These are phyloP conservation scores for Blastobotrys capitulatus DNA, from an alignment of 1,139 yeast genomes.

Conservation along the genomic window DNA sequence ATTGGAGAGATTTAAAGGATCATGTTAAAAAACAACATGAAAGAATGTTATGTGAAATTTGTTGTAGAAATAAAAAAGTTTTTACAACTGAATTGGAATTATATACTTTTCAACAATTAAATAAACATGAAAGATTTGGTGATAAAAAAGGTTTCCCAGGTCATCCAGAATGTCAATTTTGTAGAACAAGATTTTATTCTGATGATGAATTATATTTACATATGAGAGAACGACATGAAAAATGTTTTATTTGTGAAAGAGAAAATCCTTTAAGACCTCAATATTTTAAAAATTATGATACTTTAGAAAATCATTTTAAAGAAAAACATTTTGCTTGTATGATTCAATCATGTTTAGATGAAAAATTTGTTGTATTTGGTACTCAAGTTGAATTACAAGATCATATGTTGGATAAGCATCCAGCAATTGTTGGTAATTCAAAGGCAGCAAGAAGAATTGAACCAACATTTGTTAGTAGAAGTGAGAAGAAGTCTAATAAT, in stretches of 20 bases:
- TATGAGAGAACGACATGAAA: constrained; percentile 78
- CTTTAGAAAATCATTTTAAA: constrained; percentile 68
- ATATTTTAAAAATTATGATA: constrained; percentile 72
- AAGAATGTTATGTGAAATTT: constrained; percentile 62
- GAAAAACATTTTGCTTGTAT: constrained; percentile 71
- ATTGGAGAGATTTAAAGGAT: constrained; percentile 53
- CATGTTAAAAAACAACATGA: constrained; percentile 54
- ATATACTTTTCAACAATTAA: constrained; percentile 57
- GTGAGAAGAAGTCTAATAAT: not conserved
- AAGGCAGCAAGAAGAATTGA: constrained; percentile 28
- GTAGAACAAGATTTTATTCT: constrained; percentile 74
- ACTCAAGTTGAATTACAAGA: constrained; percentile 84
- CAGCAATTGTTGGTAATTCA: constrained; percentile 40
- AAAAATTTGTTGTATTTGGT: constrained; percentile 84
- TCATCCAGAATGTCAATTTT: constrained; percentile 85
- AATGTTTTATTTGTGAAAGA: constrained; percentile 80
- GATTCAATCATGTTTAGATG: constrained; percentile 78
- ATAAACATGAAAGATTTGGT: constrained; percentile 66
- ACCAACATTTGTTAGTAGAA: constrained; percentile 19
- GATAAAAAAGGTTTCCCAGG: constrained; percentile 71
- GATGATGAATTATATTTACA: constrained; percentile 83
- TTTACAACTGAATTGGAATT: constrained; percentile 67
- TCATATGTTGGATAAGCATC: constrained; percentile 83
- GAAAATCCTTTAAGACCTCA: constrained; percentile 53
- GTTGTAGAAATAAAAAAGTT: constrained; percentile 69